These are phyloP conservation scores for Scenedesmus sp. DNA, from an alignment of 163 green algal genomes.

Conservation along the genomic window DNA sequence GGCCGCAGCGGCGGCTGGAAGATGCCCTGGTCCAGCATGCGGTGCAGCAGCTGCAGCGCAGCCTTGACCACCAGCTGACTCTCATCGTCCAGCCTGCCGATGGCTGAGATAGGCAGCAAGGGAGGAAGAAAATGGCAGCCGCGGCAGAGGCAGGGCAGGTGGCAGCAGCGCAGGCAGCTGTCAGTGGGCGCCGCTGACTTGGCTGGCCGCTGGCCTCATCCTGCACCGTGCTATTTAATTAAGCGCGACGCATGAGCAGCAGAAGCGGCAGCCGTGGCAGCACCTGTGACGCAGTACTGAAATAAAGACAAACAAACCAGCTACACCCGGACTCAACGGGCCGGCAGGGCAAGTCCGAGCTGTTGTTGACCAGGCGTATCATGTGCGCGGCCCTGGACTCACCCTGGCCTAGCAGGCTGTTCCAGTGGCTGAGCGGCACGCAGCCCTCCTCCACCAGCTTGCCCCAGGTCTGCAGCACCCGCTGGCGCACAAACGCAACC, in stretches of 20 bases:
- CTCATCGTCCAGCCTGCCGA: slow-evolving; percentile 53
- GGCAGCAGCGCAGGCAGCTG: background rate
- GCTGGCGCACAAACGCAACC: slow-evolving; percentile 47
- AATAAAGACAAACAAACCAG: no score
- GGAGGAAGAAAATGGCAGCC: background rate
- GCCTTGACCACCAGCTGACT: slow-evolving; percentile 53
- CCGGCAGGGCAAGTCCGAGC: no score
- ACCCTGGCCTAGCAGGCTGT: slow-evolving; percentile 44
- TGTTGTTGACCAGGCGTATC: no score
- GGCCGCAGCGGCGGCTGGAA: slow-evolving; percentile 27
- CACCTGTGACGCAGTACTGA: no score
- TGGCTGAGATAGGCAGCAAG: slow-evolving; percentile 17
- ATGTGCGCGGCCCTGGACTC: background rate
- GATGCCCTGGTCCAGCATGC: slow-evolving; percentile 17
- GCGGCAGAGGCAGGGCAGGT: background rate
- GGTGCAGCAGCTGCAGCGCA: slow-evolving; percentile 43
- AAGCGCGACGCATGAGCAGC: no score
- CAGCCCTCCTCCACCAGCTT: slow-evolving; percentile 47
- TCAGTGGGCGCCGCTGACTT: no score
- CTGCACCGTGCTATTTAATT: no score
- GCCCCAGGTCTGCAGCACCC: slow-evolving; percentile 50
- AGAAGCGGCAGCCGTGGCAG: no score
- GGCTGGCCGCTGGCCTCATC: no score
- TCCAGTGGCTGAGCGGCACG: slow-evolving; percentile 46
- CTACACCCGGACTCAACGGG: no score